Conservation (phyloP, 495 filamentous ascomycete species). For the Cenococcum geophilum region DNA sequence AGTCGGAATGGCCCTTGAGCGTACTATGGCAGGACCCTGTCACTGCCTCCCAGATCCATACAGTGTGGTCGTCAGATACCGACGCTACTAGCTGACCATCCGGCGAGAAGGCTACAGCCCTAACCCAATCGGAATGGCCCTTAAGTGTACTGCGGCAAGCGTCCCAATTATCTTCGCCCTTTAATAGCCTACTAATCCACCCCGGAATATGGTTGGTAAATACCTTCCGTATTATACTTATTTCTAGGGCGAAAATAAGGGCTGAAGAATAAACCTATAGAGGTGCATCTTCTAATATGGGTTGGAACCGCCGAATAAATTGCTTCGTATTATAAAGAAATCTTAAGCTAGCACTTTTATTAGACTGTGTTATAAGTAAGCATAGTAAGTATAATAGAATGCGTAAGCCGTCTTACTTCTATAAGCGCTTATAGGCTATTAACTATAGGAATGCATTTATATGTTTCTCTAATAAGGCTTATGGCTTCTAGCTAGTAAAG, state of each 20-base stretch:
- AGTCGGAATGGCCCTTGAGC: slow-evolving; percentile 3
- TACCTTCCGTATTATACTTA: slow-evolving; percentile 30
- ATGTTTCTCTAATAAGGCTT: slow-evolving; percentile 32
- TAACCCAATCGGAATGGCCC: no score
- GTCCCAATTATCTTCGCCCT: slow-evolving; percentile 12
- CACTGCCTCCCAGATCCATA: slow-evolving; percentile 1
- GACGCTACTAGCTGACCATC: no score
- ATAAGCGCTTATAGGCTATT: slow-evolving; percentile 1
- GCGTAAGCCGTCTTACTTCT: neutral
- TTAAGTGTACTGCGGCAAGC: no score
- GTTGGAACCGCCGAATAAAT: slow-evolving; percentile 33
- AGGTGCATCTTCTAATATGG: no score
- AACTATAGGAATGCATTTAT: slow-evolving; percentile 2
- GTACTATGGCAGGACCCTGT: no score
- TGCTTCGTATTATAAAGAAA: slow-evolving; percentile 39
- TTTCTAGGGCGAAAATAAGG: no score
- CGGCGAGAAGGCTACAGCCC: no score
- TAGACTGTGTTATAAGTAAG: slow-evolving; percentile 2
- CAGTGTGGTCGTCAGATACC: no score
- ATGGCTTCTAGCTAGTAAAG: slow-evolving; percentile 44
- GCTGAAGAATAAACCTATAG: no score
- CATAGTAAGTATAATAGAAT: neutral
- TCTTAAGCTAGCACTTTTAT: neutral
- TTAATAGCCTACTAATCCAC: slow-evolving; percentile 6
- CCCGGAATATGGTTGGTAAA: slow-evolving; percentile 8